Conservation (phyloP, 495 filamentous ascomycete genomes). For the Penicillium nucicola region DNA sequence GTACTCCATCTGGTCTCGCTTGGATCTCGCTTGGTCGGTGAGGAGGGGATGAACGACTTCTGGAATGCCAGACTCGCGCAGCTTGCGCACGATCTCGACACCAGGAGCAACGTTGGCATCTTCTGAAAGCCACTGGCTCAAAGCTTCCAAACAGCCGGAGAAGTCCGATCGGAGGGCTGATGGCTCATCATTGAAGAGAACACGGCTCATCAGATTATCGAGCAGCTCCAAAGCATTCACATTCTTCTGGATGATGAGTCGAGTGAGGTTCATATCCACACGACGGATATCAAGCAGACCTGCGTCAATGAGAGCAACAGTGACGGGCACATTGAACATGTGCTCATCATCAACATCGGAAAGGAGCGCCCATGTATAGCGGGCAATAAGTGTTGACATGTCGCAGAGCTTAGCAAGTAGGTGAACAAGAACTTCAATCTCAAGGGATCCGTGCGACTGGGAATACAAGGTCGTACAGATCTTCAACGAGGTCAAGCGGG, state of each 20-base stretch:
- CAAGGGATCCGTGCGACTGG: slow-evolving; percentile 56
- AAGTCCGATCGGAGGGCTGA: slow-evolving; percentile 82
- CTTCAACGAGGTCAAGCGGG: slow-evolving; percentile 63
- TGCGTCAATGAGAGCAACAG: slow-evolving; percentile 69
- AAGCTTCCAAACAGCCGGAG: slow-evolving; percentile 71
- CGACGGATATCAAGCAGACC: slow-evolving; percentile 73
- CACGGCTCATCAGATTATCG: slow-evolving; percentile 67
- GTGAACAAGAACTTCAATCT: slow-evolving; percentile 79
- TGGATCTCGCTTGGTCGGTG: slow-evolving; percentile 49
- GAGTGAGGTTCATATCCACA: slow-evolving; percentile 73
- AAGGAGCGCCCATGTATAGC: slow-evolving; percentile 63
- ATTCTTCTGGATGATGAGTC: slow-evolving; percentile 65
- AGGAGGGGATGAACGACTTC: slow-evolving; percentile 46
- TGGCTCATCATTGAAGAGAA: slow-evolving; percentile 72
- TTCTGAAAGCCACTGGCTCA: slow-evolving; percentile 77
- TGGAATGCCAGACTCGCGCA: slow-evolving; percentile 59
- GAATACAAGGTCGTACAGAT: slow-evolving; percentile 68
- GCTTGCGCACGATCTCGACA: slow-evolving; percentile 67
- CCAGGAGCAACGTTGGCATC: slow-evolving; percentile 63
- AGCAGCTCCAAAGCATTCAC: slow-evolving; percentile 71
- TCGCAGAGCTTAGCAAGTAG: slow-evolving; percentile 78
- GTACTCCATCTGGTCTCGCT: slow-evolving; percentile 84
- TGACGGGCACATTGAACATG: slow-evolving; percentile 75
- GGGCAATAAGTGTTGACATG: slow-evolving; percentile 68
- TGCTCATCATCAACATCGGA: slow-evolving; percentile 68